Conservation (phyloP, 2,329 filamentous ascomycete genomes). For the Chaetothyriales sp. region DNA sequence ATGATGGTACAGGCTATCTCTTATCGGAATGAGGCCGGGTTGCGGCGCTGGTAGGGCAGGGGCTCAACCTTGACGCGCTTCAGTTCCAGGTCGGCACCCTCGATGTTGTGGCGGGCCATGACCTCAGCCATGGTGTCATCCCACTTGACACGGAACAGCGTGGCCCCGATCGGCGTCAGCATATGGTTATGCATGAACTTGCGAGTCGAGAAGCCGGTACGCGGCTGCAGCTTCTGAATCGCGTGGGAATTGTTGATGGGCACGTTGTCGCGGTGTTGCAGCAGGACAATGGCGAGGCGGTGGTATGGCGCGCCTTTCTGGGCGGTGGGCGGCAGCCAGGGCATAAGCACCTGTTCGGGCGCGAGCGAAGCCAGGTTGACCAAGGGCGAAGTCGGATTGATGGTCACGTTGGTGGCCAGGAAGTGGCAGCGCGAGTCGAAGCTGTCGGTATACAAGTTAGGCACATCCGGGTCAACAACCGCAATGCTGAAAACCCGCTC, state of each 20-base stretch:
- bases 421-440: constrained; percentile 79
- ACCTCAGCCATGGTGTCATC: constrained; percentile 76
- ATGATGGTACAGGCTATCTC: constrained; percentile 1
- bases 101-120: constrained; percentile 63
- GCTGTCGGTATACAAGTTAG: constrained; percentile 55
- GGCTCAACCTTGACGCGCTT: constrained; percentile 61
- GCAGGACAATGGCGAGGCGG: constrained; percentile 65
- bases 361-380: constrained; percentile 51
- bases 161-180: constrained; percentile 62
- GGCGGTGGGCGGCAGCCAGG: constrained; percentile 74
- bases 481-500: constrained; percentile 70
- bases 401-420: constrained; percentile 58
- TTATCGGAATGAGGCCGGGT: constrained; percentile 31
- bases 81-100: constrained; percentile 69
- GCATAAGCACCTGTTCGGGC: constrained; percentile 51
- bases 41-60: constrained; percentile 48
- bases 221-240: constrained; percentile 34
- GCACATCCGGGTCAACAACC: constrained; percentile 82
- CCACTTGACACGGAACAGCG: constrained; percentile 78
- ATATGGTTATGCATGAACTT: constrained; percentile 55
- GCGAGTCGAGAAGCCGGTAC: constrained; percentile 60
- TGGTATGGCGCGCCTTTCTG: constrained; percentile 89
- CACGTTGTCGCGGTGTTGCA: constrained; percentile 57
- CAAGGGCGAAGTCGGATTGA: constrained; percentile 45
- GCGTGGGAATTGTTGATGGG: constrained; percentile 45